These are phyloP conservation scores for Pichia sp. DNA, from an alignment of 1,139 yeast species.

Conservation along the genomic window DNA sequence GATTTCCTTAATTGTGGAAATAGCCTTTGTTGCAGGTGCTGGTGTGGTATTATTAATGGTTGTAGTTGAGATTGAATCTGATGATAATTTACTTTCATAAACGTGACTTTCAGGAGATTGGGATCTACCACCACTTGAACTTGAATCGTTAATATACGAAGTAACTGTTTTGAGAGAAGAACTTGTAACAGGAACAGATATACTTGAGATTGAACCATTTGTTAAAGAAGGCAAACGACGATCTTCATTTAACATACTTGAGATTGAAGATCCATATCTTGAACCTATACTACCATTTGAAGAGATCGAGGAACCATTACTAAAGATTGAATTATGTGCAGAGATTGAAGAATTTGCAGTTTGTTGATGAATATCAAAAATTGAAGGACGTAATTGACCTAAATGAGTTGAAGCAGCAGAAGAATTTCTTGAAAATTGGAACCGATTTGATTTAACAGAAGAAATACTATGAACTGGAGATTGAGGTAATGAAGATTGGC, in stretches of 20 bases:
- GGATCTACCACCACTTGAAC: not conserved
- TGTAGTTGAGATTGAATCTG: too few relatives aligned
- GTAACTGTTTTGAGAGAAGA: constrained; percentile 14
- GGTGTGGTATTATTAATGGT: too few relatives aligned
- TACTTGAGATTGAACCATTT: constrained; percentile 5
- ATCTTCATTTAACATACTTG: constrained; percentile 27
- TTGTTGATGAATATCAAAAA: constrained; percentile 22
- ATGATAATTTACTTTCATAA: not conserved
- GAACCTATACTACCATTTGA: constrained; percentile 12
- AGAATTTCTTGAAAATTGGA: constrained; percentile 13
- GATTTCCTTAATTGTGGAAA: too few relatives aligned
- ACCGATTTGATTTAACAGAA: constrained; percentile 7
- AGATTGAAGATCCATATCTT: constrained; percentile 24
- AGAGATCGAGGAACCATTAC: constrained; percentile 20
- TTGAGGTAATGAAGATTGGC: constrained; percentile 8
- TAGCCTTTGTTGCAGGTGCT: too few relatives aligned
- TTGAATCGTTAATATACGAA: not conserved
- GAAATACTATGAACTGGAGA: constrained; percentile 9
- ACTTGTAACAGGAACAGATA: constrained; percentile 6
- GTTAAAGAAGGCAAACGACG: constrained; percentile 6
- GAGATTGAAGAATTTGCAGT: constrained; percentile 22
- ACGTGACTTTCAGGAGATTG: not conserved
- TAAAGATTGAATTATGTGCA: constrained; percentile 27
- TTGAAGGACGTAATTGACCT: constrained; percentile 25
- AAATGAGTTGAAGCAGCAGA: constrained; percentile 7